Conservation (phyloP, 371 early-diverging fungal species). For the Mortierella sp. region DNA sequence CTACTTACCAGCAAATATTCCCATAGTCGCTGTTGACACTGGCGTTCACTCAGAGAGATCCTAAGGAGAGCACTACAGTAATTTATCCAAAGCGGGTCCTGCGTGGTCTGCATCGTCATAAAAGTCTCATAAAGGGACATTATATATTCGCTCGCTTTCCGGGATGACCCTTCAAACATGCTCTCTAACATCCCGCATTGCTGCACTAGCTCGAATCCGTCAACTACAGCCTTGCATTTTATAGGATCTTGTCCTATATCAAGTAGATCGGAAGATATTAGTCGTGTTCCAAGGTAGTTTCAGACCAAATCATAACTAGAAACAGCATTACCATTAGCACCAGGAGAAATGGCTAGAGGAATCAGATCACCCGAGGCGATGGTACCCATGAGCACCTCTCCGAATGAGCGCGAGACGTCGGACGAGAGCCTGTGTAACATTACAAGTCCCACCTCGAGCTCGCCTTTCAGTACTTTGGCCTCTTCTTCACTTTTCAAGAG, state of each 20-base stretch:
- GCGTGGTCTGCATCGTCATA: slow-evolving; percentile 28
- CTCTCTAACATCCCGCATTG: slow-evolving; percentile 17
- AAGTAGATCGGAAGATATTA: not conserved
- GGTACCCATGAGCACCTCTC: slow-evolving; percentile 23
- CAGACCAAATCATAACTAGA: not conserved
- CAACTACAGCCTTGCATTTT: slow-evolving; percentile 39
- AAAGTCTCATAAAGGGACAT: slow-evolving; percentile 31
- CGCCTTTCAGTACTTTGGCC: slow-evolving; percentile 8
- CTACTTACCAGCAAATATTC: slow-evolving; percentile 49
- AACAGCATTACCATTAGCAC: slow-evolving; percentile 23
- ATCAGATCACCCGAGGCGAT: slow-evolving; percentile 24
- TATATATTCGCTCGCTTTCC: slow-evolving; percentile 25
- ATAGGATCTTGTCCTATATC: slow-evolving; percentile 34
- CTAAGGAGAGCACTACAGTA: slow-evolving; percentile 56
- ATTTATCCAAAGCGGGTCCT: slow-evolving; percentile 60
- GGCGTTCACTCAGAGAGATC: slow-evolving; percentile 57
- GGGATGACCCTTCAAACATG: slow-evolving; percentile 41
- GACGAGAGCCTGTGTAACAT: slow-evolving; percentile 21
- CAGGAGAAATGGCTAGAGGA: slow-evolving; percentile 27
- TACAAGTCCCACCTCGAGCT: slow-evolving; percentile 26
- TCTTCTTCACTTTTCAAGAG: slow-evolving; percentile 39
- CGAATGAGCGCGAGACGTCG: slow-evolving; percentile 12
- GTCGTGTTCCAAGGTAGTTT: not conserved
- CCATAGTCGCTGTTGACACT: slow-evolving; percentile 51
- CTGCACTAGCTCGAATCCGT: slow-evolving; percentile 37